Percentiles rank a stretch among this genome's conserved stretches.
Conservation (phyloP, 192 early-diverging fungal genomes). For the Coemansia sp. region DNA sequence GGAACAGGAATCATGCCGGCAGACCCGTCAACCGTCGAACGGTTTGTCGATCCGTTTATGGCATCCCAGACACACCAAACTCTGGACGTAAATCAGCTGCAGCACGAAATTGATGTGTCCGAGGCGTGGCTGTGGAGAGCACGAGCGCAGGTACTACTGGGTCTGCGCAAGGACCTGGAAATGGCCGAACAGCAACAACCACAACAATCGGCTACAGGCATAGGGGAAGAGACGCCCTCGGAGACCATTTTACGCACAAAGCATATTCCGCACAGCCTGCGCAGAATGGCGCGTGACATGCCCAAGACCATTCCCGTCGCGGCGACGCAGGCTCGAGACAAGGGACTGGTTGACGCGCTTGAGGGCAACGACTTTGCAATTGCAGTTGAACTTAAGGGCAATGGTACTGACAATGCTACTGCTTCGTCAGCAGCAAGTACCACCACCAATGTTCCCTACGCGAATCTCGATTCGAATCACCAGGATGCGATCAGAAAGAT, state of each 20-base stretch:
- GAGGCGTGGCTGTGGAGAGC: conserved; percentile 70
- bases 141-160: conserved; percentile 58
- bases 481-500: conserved; percentile 52
- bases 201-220: background rate
- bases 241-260: conserved; percentile 22
- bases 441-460: conserved; percentile 33
- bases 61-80: conserved; percentile 29
- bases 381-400: conserved; percentile 37
- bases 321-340: conserved; percentile 41
- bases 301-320: conserved; percentile 56
- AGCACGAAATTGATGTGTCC: conserved; percentile 43
- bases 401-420: background rate
- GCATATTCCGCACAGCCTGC: conserved; percentile 50
- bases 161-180: conserved; percentile 48
- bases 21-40: conserved; percentile 55
- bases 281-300: conserved; percentile 55
- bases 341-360: conserved; percentile 33
- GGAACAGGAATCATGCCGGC: conserved; percentile 60
- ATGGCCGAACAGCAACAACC: conserved; percentile 11
- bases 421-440: background rate
- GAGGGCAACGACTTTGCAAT: conserved; percentile 59
- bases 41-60: conserved; percentile 54
- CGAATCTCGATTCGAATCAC: conserved; percentile 36
- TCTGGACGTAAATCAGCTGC: conserved; percentile 27
- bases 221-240: conserved; percentile 19